Evolutionary conservation across 495 filamentous ascomycete genomes (phyloP), one percentile per base, ranked within the genome.

Genomic region (Neurospora sp.): DNA sequence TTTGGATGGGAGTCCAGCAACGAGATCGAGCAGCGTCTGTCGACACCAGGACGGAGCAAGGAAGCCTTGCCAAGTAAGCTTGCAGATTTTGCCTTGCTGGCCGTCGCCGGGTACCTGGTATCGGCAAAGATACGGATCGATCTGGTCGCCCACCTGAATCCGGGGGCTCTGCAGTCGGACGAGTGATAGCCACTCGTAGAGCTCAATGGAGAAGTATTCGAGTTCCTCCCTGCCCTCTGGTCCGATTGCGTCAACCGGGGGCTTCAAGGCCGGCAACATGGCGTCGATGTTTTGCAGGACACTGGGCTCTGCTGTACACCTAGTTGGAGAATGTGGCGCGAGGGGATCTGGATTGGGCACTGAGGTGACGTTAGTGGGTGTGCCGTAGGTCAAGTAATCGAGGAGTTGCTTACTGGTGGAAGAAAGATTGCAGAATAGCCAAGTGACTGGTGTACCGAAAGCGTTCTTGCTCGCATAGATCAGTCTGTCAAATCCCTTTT

Each of bases 121-220:
- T n/a, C 92, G 89, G 72, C 90, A 90, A 14, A 99, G 84, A 77
- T 91, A 95, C 1, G 93, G 85, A 79, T 98, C 93, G 69, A 97
- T 88, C 18, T 84, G 81, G 79, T 97, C 93, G n/a, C 83, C 81
- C 14, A 80, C 82, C 18, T 82, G 80, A 7, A 98, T 80, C 38
- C 94, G 88, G n/a, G 92, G 90, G 31, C 94, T 96, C 16, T 86
- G 79, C 3, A 95, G 86, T 14, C 88, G 85, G 12, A 92, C 83
- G 71, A 99, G 84, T 35, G 91, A 90, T 3, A 98, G 82, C 93
- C 94, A 99, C 81, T 99, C 96, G 38, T 93, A 90, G 12, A 93
- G 77, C 16, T 91, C 88, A 3, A 87, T 85, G 39, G 89, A 87
- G 75, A 87, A 88, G 18, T 90, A 86, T 74, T 90, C 86, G 9